These are phyloP conservation scores for Dispira parvispora DNA, from an alignment of 192 early-diverging fungal genomes.

Conservation along the genomic window DNA sequence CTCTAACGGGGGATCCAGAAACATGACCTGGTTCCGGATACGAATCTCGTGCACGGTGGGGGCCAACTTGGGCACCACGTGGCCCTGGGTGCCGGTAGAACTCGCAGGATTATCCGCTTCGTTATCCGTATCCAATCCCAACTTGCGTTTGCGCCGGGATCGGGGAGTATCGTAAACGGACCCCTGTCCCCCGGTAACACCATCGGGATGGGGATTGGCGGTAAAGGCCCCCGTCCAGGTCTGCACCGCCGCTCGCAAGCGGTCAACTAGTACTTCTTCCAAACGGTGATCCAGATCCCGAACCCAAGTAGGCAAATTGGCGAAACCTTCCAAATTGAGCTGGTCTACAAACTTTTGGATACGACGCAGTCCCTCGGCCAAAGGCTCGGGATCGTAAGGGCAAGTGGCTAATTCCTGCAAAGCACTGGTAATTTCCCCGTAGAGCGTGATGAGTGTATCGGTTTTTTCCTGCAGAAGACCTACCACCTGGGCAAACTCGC, in stretches of 20 bases:
- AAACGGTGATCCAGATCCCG: constrained; percentile 59
- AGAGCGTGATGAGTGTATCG: constrained; percentile 57
- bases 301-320: constrained; percentile 88
- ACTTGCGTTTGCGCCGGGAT: constrained; percentile 13
- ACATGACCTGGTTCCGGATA: constrained; percentile 92
- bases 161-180: constrained; percentile 19
- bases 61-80: constrained; percentile 25
- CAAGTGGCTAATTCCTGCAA: constrained; percentile 78
- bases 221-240: constrained; percentile 55
- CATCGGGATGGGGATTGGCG: constrained; percentile 26
- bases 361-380: constrained; percentile 50
- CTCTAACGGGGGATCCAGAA: constrained; percentile 89
- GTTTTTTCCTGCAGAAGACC: constrained; percentile 94
- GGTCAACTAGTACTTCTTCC: constrained; percentile 50
- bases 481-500: constrained; percentile 81
- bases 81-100: not conserved
- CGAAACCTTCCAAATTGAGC: constrained; percentile 85
- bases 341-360: constrained; percentile 86
- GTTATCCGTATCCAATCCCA: constrained; percentile 14
- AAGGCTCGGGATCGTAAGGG: constrained; percentile 46
- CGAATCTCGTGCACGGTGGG: constrained; percentile 71
- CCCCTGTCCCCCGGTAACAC: constrained; percentile 27
- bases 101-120: constrained; percentile 22
- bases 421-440: constrained; percentile 61
- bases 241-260: constrained; percentile 62